A percentile compares a stretch with the other conserved stretches of the same genome.
Evolutionary conservation across 495 filamentous ascomycete genomes (phyloP).

Genomic region (Penicillium argentinense): DNA sequence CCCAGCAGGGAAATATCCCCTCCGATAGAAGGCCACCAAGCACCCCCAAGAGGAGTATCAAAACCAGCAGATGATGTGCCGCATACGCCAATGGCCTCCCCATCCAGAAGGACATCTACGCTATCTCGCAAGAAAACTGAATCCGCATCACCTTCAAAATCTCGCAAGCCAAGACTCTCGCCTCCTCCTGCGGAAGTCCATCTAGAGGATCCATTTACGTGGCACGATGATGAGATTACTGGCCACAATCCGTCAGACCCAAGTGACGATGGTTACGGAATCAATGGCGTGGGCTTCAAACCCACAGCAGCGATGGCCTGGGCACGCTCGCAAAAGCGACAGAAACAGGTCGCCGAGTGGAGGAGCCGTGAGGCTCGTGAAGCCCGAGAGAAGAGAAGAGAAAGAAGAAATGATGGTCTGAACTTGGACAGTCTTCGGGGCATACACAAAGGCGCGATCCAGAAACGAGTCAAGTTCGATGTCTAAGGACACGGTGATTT

Average conservation of each 20-base stretch:
- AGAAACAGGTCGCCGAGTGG: slow-evolving; percentile 84
- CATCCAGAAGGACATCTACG: slow-evolving; percentile 19
- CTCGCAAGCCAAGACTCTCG: slow-evolving; percentile 35
- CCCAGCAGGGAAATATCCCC: slow-evolving; percentile 6
- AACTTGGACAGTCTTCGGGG: slow-evolving; percentile 31
- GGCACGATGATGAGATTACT: slow-evolving; percentile 84
- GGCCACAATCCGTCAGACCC: slow-evolving; percentile 73
- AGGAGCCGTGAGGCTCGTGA: slow-evolving; percentile 78
- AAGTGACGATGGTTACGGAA: slow-evolving; percentile 74
- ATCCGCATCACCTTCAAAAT: slow-evolving; percentile 24
- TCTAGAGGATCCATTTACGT: slow-evolving; percentile 59
- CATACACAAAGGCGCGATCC: slow-evolving; percentile 35
- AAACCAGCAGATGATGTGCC: neutral
- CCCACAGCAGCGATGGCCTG: slow-evolving; percentile 83
- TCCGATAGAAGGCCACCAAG: slow-evolving; percentile 5
- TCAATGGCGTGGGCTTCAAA: slow-evolving; percentile 88
- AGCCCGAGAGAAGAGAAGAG: slow-evolving; percentile 71
- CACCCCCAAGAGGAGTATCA: neutral
- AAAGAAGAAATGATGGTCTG: slow-evolving; percentile 54
- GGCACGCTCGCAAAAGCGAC: slow-evolving; percentile 69
- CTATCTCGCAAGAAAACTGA: slow-evolving; percentile 27
- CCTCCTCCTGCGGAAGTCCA: slow-evolving; percentile 47
- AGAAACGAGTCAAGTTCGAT: slow-evolving; percentile 48
- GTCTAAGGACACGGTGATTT: slow-evolving; percentile 16
- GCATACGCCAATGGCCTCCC: slow-evolving; percentile 9